Evolutionary conservation across 2,329 filamentous ascomycete species (phyloP), one percentile per base, ranked within the genome.

Genomic region (Aspergillus sp.): DNA sequence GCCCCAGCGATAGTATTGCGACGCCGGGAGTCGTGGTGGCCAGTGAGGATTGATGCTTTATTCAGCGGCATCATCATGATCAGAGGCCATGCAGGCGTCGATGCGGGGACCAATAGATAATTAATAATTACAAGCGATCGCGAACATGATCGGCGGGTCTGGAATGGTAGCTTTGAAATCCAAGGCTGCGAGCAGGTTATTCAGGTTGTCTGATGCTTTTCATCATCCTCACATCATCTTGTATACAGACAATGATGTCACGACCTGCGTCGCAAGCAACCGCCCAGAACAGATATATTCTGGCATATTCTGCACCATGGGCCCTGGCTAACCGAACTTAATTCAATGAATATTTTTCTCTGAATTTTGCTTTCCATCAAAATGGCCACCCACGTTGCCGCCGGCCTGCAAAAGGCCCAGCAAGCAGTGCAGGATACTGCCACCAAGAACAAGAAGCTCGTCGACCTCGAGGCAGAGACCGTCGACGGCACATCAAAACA

Each of bases 381-480:
- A 13, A 72, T 72, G 70, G 63, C 70, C 42, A 62, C 64, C 12
- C 50, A 63, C 15, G 55, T 70, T 48, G 63, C 67, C 32, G 66
- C 61, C 34, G 70, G 70, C 41, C 52, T 73, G 15, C 66, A 67
- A 53, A 73, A 69, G 53, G 62, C 64, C 57, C 66, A 72, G 47
- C 62, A 70, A 30, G 65, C 57, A 22, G 61, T 68, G 22, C 65
- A 66, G 50, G 61, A 61, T 24, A 61, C 63, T 3, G 48, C 62
- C 17, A 66, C 66, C 15, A 64, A 63, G 50, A 66, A 71, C 22
- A 71, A 73, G 58, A 90, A 92, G 79, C 67, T 83, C 24, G 78
- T 80, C 15, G 86, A 92, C 66, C 78, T 93, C 48, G 71, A 79
- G 24, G 74, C 75, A 41, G 77, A 86, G 60, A 88, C 78, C 3